Percentiles rank a stretch among this genome's conserved stretches.
phyloP scores from a whole-genome alignment of 2,329 filamentous ascomycete species.

The Trichoderma sp. region DNA sequence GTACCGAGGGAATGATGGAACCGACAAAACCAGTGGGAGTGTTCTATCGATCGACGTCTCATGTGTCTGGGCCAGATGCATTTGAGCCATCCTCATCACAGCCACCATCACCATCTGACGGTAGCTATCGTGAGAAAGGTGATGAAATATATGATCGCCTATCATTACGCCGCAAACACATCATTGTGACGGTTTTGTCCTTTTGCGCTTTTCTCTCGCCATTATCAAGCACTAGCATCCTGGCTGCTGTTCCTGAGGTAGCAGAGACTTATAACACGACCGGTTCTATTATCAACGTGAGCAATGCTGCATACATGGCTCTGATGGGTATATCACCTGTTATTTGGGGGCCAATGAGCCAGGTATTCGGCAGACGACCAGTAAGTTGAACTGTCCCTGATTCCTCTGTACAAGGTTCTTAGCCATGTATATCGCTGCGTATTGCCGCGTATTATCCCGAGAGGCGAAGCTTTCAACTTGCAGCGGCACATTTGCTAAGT shows the following conservation, averaged over 20 bases:
- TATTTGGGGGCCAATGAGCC: conserved; percentile 73
- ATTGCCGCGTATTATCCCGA: not conserved
- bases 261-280: conserved; percentile 66
- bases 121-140: conserved; percentile 37
- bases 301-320: conserved; percentile 74
- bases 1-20: not conserved
- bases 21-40: not conserved
- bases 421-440: not conserved
- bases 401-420: not conserved
- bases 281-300: conserved; percentile 70
- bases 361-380: conserved; percentile 62
- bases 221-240: conserved; percentile 72
- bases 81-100: conserved; percentile 32
- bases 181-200: conserved; percentile 70
- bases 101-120: conserved; percentile 18
- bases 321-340: conserved; percentile 73
- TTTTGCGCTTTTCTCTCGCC: conserved; percentile 79
- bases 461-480: not conserved
- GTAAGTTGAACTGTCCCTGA: conserved; percentile 45
- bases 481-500: not conserved
- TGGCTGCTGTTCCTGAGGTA: conserved; percentile 76
- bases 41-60: conserved; percentile 36
- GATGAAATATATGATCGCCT: conserved; percentile 69
- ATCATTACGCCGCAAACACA: conserved; percentile 61
- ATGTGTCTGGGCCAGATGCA: conserved; percentile 39